Evolutionary conservation across 192 early-diverging fungal genomes (phyloP), one percentile per base, ranked within the genome.

Genomic region (Allomyces macrogynus): DNA sequence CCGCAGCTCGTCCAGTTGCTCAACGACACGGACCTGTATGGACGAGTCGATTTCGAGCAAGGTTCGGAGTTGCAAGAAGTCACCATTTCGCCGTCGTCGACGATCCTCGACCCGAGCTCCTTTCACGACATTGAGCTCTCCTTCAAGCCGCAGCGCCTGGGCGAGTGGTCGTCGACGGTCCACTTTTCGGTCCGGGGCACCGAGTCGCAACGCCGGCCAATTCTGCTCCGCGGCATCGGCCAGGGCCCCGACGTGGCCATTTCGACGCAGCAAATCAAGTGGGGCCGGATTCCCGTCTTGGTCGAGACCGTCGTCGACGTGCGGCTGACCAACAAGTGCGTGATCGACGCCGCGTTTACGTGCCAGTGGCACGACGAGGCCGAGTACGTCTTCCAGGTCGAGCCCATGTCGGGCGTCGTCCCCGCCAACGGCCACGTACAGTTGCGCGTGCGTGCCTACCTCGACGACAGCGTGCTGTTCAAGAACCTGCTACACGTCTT

Each of bases 381-480:
- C 2, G 60, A 63, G 1, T 70, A 74, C 3, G 78, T 77, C 5
- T 84, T 80, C 60, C 23, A 40, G 4, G 73, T 84, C 27, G 63
- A 70, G 32, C 78, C 77, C 10, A 10, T 32, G 8, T 60, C 22
- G 3, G 76, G 80, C 5, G 62, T 32, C 20, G 76, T 84, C 25
- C 64, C 61, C 3, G 74, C 82, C 10, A 67, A 69, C 24, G 66
- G 40, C 3, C 44, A 64, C 10, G 26, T 66, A 20, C 62, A 44
- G 12, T 65, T 84, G 26, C 65, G 24, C 4, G 72, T 82, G 4
- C 76, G 76, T 1, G 81, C 82, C 1, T 77, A 65, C 60, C 66
- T 84, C 16, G 77, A 84, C 65, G 82, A 84, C 68, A 68, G 64
- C 14, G 63, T 81, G 54, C 79, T 80, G 61, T 84, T 84, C 62